These are phyloP conservation scores for Jatropha curcas DNA, from an alignment of 345 rosid species.

Conservation along the genomic window DNA sequence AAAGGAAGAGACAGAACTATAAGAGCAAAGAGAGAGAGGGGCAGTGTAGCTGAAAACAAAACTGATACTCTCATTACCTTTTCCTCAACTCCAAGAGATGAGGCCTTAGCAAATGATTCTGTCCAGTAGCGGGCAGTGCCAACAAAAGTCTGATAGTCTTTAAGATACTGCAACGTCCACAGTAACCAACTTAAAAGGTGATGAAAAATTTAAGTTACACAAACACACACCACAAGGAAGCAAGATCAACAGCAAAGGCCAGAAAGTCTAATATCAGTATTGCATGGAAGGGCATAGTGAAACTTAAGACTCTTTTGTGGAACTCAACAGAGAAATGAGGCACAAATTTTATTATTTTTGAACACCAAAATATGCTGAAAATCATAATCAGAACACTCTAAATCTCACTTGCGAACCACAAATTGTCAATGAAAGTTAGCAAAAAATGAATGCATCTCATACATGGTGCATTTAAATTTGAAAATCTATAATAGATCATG, in stretches of 20 bases:
- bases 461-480: neutral
- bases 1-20: neutral
- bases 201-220: neutral
- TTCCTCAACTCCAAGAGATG: slow-evolving; percentile 74
- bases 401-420: neutral
- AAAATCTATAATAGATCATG: neutral
- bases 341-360: neutral
- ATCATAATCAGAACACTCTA: neutral
- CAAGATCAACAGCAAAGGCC: neutral
- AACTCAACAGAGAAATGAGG: neutral
- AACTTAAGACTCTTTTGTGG: too few relatives aligned
- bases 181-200: slow-evolving; percentile 4
- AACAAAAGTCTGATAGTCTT: slow-evolving; percentile 79
- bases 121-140: slow-evolving; percentile 99
- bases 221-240: neutral
- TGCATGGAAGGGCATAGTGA: neutral
- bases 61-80: slow-evolving; percentile 55
- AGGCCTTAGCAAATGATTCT: slow-evolving; percentile 83
- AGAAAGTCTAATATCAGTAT: neutral
- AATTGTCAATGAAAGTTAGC: neutral
- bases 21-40: neutral
- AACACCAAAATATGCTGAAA: too few relatives aligned
- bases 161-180: slow-evolving; percentile 64
- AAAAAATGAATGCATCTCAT: slow-evolving; percentile 1
- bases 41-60: neutral